A percentile compares a stretch with the other conserved stretches of the same genome.
phyloP scores from a whole-genome alignment of 163 green algal genomes.

The Volvox carteri region DNA sequence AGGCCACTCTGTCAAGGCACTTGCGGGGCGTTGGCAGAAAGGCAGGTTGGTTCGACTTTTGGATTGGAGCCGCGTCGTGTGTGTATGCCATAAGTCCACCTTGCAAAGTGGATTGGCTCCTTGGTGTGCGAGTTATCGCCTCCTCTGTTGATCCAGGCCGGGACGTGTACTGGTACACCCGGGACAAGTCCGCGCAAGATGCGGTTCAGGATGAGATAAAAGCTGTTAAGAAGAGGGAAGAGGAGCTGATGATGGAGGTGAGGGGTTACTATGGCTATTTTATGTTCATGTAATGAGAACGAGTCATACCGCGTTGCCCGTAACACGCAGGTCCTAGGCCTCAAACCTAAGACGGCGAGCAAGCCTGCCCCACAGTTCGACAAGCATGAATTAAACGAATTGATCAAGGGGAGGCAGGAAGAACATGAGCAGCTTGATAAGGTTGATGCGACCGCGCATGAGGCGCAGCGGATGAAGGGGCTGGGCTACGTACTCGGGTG shows the following conservation, averaged over 20 bases:
- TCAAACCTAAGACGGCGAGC: slow-evolving; percentile 70
- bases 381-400: slow-evolving; percentile 68
- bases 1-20: slow-evolving; percentile 55
- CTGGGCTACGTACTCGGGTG: slow-evolving; percentile 50
- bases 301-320: too few relatives aligned
- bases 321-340: slow-evolving; percentile 73
- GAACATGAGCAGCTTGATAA: neutral
- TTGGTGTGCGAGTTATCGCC: too few relatives aligned
- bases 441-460: slow-evolving; percentile 7
- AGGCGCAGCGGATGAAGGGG: slow-evolving; percentile 48
- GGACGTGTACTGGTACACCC: slow-evolving; percentile 90
- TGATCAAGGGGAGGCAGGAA: slow-evolving; percentile 59
- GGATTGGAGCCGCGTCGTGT: neutral
- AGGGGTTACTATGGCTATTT: too few relatives aligned
- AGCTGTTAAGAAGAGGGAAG: slow-evolving; percentile 78
- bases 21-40: slow-evolving; percentile 29
- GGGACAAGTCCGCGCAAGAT: slow-evolving; percentile 69
- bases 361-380: slow-evolving; percentile 64
- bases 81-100: too few relatives aligned
- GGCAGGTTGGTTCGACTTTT: neutral
- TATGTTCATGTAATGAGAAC: too few relatives aligned
- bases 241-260: slow-evolving; percentile 83
- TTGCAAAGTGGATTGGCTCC: too few relatives aligned
- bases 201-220: slow-evolving; percentile 67
- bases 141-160: too few relatives aligned